phyloP scores from a whole-genome alignment of 192 early-diverging fungal genomes.

The Linnemannia schmuckeri region DNA sequence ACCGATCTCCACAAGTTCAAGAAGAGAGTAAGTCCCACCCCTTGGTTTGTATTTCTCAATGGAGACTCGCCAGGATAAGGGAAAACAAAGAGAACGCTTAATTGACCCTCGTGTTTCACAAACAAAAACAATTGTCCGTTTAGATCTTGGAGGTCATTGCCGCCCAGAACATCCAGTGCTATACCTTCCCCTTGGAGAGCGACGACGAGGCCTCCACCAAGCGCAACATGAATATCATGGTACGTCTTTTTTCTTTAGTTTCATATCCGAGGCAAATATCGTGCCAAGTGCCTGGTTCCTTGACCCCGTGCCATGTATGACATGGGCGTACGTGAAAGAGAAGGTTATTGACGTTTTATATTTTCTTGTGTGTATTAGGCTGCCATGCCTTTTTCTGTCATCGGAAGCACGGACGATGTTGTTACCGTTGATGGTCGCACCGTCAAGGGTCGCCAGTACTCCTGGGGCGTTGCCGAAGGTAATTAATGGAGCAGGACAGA shows the following conservation, averaged over 20 bases:
- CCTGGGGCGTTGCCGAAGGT: slow-evolving; percentile 95
- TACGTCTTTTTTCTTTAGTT: background rate
- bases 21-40: slow-evolving; percentile 74
- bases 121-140: background rate
- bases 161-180: slow-evolving; percentile 92
- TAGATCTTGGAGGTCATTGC: slow-evolving; percentile 89
- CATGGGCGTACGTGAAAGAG: too few species aligned
- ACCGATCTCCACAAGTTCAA: slow-evolving; percentile 92
- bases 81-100: background rate
- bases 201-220: slow-evolving; percentile 82
- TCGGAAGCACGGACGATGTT: slow-evolving; percentile 90
- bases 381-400: slow-evolving; percentile 95
- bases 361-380: slow-evolving; percentile 28
- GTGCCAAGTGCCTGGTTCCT: too few species aligned
- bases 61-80: slow-evolving; percentile 65
- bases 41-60: background rate
- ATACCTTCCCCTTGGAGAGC: slow-evolving; percentile 86
- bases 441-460: slow-evolving; percentile 95
- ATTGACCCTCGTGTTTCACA: slow-evolving; percentile 1
- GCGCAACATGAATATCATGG: slow-evolving; percentile 86
- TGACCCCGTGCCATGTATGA: background rate
- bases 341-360: background rate
- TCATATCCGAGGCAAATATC: background rate
- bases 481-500: background rate
- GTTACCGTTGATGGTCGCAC: slow-evolving; percentile 80